phyloP scores from a whole-genome alignment of 208 protist species.

The Sergeia podlipaevii region DNA sequence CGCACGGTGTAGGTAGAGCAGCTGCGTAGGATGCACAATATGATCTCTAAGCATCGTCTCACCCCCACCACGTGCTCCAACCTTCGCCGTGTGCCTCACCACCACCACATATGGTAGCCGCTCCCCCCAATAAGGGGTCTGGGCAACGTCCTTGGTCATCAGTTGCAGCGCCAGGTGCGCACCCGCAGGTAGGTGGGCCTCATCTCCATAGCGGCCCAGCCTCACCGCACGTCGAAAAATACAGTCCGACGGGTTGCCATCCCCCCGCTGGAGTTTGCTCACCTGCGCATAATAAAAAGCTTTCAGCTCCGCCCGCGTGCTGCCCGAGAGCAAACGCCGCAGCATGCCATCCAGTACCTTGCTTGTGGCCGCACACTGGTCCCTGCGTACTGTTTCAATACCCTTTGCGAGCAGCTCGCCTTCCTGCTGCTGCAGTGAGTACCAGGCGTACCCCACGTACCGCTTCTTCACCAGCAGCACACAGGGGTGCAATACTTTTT shows the following conservation, averaged over 20 bases:
- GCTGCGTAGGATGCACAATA: conserved; percentile 50
- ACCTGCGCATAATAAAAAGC: conserved; percentile 30
- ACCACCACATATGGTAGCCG: conserved; percentile 72
- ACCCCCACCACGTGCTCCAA: conserved; percentile 19
- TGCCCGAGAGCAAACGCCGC: conserved; percentile 44
- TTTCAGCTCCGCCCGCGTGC: conserved; percentile 10
- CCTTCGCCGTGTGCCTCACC: no score
- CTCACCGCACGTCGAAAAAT: conserved; percentile 82
- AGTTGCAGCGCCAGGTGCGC: conserved; percentile 57
- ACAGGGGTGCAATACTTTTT: conserved; percentile 99
- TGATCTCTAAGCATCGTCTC: conserved; percentile 44
- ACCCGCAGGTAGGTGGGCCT: conserved; percentile 41
- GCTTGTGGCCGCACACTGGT: conserved; percentile 95
- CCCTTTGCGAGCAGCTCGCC: conserved; percentile 98
- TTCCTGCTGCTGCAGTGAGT: conserved; percentile 88
- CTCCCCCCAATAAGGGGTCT: conserved; percentile 76
- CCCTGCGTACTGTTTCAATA: conserved; percentile 97
- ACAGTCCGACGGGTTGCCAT: conserved; percentile 43
- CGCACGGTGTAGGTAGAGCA: no score
- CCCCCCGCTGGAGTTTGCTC: conserved; percentile 41
- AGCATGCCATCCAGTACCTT: conserved; percentile 37
- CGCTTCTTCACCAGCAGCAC: conserved; percentile 99
- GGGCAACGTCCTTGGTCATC: conserved; percentile 52
- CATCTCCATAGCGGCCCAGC: conserved; percentile 52
- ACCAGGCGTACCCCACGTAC: conserved; percentile 99